Evolutionary conservation across 2,329 filamentous ascomycete genomes (phyloP).

Genomic region (Beauveria sp.): DNA sequence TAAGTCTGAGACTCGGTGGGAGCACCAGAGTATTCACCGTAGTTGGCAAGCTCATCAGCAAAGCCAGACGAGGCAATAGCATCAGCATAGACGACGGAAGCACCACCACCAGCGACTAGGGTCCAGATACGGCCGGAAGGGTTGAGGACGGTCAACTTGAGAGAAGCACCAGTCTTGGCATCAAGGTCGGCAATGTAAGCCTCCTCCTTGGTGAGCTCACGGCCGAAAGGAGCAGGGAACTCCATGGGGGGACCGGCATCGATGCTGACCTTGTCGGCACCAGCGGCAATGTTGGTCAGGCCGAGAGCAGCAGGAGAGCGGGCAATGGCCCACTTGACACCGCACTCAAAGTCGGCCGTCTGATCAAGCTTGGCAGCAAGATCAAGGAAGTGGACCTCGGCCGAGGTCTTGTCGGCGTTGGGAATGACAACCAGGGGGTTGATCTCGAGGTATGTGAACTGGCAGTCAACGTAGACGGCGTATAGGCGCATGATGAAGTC

Average conservation of each 20-base stretch:
- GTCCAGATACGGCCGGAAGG: slow-evolving; percentile 91
- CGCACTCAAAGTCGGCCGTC: slow-evolving; percentile 98
- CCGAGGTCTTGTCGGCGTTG: slow-evolving; percentile 84
- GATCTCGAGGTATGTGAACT: slow-evolving; percentile 99
- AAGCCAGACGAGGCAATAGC: slow-evolving; percentile 96
- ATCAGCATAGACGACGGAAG: slow-evolving; percentile 97
- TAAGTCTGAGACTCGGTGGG: slow-evolving; percentile 98
- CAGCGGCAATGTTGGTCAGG: slow-evolving; percentile 58
- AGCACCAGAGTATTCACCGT: slow-evolving; percentile 98
- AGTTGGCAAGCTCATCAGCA: slow-evolving; percentile 95
- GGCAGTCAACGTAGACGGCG: slow-evolving; percentile 98
- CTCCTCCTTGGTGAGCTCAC: slow-evolving; percentile 98
- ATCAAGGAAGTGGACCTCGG: slow-evolving; percentile 95
- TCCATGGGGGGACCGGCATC: slow-evolving; percentile 97
- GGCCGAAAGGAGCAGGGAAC: slow-evolving; percentile 97
- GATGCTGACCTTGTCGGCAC: slow-evolving; percentile 74
- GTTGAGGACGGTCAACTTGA: slow-evolving; percentile 97
- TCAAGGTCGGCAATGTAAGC: slow-evolving; percentile 98
- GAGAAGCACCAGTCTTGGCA: slow-evolving; percentile 96
- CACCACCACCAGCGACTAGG: slow-evolving; percentile 96
- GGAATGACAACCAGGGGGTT: slow-evolving; percentile 98
- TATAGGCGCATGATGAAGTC: slow-evolving; percentile 99
- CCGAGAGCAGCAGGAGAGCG: slow-evolving; percentile 85
- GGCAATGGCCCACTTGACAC: slow-evolving; percentile 97
- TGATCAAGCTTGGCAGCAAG: slow-evolving; percentile 98